Conservation (phyloP, 2,329 filamentous ascomycete genomes). For the Fusarium verrucosum region DNA sequence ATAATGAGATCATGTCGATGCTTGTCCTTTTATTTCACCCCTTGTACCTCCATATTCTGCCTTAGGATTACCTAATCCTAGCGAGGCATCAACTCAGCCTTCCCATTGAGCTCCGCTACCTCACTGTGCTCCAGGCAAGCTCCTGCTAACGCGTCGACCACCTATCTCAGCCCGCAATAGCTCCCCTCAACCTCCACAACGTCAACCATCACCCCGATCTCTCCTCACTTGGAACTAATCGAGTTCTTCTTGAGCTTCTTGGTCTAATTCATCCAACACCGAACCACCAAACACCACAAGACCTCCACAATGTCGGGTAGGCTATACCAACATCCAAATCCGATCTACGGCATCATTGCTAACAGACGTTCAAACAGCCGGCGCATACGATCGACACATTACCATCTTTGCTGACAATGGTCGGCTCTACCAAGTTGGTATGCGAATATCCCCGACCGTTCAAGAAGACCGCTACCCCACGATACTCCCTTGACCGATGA, state of each 20-base stretch:
- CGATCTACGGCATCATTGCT: slow-evolving; percentile 37
- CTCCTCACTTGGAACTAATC: slow-evolving; percentile 8
- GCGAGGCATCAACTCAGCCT: slow-evolving; percentile 50
- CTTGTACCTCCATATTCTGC: slow-evolving; percentile 31
- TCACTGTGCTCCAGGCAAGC: slow-evolving; percentile 57
- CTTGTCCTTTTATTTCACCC: slow-evolving; percentile 5
- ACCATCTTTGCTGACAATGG: slow-evolving; percentile 99
- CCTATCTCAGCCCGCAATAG: slow-evolving; percentile 42
- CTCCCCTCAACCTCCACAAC: slow-evolving; percentile 37
- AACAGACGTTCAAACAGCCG: slow-evolving; percentile 52
- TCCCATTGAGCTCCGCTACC: slow-evolving; percentile 46
- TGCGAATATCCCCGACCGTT: slow-evolving; percentile 48
- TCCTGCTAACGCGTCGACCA: slow-evolving; percentile 58
- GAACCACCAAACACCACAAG: slow-evolving; percentile 27
- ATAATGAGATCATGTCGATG: background rate
- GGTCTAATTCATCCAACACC: slow-evolving; percentile 4
- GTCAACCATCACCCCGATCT: slow-evolving; percentile 11
- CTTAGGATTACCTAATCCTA: slow-evolving; percentile 45
- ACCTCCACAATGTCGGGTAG: slow-evolving; percentile 63
- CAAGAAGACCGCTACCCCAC: slow-evolving; percentile 11
- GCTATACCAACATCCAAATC: slow-evolving; percentile 24
- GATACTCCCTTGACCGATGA: slow-evolving; percentile 24
- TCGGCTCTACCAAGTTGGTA: slow-evolving; percentile 99
- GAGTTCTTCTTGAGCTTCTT: slow-evolving; percentile 27
- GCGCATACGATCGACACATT: slow-evolving; percentile 97